phyloP scores from a whole-genome alignment of 352 stramenopile species.

The Globisporangium alternatum region DNA sequence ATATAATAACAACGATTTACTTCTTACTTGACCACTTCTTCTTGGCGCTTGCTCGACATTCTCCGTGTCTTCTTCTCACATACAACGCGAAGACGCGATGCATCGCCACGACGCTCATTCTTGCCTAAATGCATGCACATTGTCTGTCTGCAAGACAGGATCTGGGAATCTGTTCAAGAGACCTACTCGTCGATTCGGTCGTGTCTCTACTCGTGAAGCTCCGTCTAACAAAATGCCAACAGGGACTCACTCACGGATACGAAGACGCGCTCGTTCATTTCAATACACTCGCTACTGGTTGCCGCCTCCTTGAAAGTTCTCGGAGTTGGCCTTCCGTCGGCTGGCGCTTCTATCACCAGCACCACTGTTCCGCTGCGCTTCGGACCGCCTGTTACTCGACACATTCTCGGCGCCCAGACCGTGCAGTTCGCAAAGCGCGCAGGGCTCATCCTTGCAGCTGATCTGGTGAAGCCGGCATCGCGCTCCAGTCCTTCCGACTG shows the following conservation, averaged over 20 bases:
- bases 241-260: not conserved
- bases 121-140: not conserved
- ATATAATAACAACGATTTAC: slow-evolving; percentile 7
- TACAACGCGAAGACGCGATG: not conserved
- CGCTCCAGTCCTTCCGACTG: slow-evolving; percentile 18
- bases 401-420: not conserved
- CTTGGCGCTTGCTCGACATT: not conserved
- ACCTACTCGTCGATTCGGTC: not conserved
- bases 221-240: not conserved
- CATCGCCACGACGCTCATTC: not conserved
- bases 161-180: slow-evolving; percentile 1
- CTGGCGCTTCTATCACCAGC: not conserved
- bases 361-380: not conserved
- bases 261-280: slow-evolving; percentile 1
- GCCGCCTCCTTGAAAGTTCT: slow-evolving; percentile 8
- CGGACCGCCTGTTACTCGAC: not conserved
- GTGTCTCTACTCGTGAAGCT: not conserved
- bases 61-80: not conserved
- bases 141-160: not conserved
- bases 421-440: slow-evolving; percentile 47
- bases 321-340: not conserved
- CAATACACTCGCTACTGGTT: slow-evolving; percentile 4
- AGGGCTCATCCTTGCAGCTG: slow-evolving; percentile 46
- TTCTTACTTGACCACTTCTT: not conserved
- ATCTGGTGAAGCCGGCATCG: slow-evolving; percentile 52